Percentiles rank a stretch among this genome's conserved stretches.
phyloP scores from a whole-genome alignment of 1,284 basidiomycete genomes.

The Trichosporon ovoides region DNA sequence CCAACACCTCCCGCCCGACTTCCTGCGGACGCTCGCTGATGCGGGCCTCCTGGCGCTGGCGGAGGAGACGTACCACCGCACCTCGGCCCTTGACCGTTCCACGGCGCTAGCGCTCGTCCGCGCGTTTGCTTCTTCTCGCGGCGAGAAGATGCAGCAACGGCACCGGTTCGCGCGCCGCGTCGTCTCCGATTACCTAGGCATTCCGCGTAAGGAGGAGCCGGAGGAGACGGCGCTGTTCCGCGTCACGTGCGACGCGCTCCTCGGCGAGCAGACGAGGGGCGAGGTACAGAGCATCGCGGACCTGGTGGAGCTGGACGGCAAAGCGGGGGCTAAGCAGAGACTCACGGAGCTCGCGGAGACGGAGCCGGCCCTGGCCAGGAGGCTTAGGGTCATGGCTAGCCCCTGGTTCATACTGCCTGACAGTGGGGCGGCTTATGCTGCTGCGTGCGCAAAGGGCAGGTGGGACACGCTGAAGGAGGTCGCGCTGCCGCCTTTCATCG shows the following conservation, averaged over 20 bases:
- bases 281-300: no score
- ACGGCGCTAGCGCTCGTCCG: constrained; percentile 12
- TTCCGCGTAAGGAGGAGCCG: neutral
- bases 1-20: neutral
- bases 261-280: no score
- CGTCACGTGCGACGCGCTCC: neutral
- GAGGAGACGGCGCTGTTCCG: neutral
- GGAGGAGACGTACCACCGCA: neutral
- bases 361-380: constrained; percentile 15
- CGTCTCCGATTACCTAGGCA: constrained; percentile 9
- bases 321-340: no score
- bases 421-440: constrained; percentile 4
- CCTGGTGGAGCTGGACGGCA: no score
- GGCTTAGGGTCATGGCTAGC: constrained; percentile 2
- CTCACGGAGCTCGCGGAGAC: no score
- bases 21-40: constrained; percentile 13
- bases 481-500: neutral
- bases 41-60: constrained; percentile 10
- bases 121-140: constrained; percentile 2
- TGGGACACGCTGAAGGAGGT: constrained; percentile 14
- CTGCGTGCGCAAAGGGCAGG: constrained; percentile 12
- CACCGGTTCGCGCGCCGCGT: constrained; percentile 12
- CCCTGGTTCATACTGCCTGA: neutral
- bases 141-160: no score
- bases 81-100: constrained; percentile 7